Percentiles rank a stretch among this genome's conserved stretches.
Evolutionary conservation across 2,329 filamentous ascomycete species (phyloP).

Genomic region (Beauveria pseudobassiana): DNA sequence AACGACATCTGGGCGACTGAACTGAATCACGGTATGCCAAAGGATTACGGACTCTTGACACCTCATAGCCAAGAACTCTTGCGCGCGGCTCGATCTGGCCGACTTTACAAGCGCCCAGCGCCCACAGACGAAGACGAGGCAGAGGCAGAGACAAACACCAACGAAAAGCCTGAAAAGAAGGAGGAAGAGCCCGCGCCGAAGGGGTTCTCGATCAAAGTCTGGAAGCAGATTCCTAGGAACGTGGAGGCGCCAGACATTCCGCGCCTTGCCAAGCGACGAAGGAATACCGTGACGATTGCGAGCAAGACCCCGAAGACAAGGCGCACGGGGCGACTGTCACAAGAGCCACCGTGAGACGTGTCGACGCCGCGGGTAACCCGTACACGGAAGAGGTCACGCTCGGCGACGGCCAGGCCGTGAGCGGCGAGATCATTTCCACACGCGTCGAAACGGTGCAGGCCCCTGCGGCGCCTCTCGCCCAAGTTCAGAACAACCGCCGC

Average conservation of each 20-base stretch:
- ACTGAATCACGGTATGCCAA: conserved; percentile 72
- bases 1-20: conserved; percentile 69
- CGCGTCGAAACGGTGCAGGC: conserved; percentile 37
- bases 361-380: conserved; percentile 72
- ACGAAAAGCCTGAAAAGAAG: conserved; percentile 51
- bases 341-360: conserved; percentile 70
- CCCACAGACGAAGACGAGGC: conserved; percentile 53
- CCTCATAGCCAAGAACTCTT: conserved; percentile 77
- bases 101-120: conserved; percentile 64
- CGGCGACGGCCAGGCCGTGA: conserved; percentile 68
- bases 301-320: conserved; percentile 41
- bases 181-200: conserved; percentile 51
- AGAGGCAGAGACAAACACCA: conserved; percentile 37
- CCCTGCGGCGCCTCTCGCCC: conserved; percentile 49
- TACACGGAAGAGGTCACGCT: conserved; percentile 80
- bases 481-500: conserved; percentile 44
- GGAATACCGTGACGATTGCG: conserved; percentile 51
- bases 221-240: conserved; percentile 56
- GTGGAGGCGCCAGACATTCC: conserved; percentile 45
- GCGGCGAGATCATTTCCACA: conserved; percentile 70
- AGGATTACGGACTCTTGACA: conserved; percentile 70
- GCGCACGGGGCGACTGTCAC: conserved; percentile 52
- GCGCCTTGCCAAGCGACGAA: conserved; percentile 54
- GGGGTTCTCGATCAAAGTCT: conserved; percentile 49
- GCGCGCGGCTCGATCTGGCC: conserved; percentile 69